Evolutionary conservation across 2,329 filamentous ascomycete species (phyloP).

Genomic region (Phyllosticta capitalensis): DNA sequence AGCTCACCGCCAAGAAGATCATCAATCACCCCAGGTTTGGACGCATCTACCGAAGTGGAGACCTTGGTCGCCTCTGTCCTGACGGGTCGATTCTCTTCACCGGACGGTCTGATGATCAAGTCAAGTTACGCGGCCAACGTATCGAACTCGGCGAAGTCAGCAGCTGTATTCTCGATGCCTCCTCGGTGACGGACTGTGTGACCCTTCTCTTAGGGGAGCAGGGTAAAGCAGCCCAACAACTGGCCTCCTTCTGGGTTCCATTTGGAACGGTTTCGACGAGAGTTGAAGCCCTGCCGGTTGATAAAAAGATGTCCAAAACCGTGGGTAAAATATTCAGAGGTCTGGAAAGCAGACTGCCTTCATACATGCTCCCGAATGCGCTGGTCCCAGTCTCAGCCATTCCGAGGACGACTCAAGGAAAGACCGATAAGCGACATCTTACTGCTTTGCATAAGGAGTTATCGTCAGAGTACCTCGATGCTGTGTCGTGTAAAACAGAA

Average conservation of each 20-base stretch:
- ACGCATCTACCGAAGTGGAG: slow-evolving; percentile 71
- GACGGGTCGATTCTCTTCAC: slow-evolving; percentile 67
- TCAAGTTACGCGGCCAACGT: slow-evolving; percentile 72
- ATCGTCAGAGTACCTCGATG: slow-evolving; percentile 35
- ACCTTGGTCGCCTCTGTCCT: slow-evolving; percentile 67
- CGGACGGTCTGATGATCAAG: slow-evolving; percentile 66
- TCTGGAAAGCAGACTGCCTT: slow-evolving; percentile 50
- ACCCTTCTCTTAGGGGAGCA: slow-evolving; percentile 48
- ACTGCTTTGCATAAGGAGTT: slow-evolving; percentile 40
- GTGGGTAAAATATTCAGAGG: slow-evolving; percentile 41
- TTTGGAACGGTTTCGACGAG: slow-evolving; percentile 11
- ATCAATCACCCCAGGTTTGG: slow-evolving; percentile 59
- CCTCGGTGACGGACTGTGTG: slow-evolving; percentile 49
- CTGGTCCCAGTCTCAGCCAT: slow-evolving; percentile 60
- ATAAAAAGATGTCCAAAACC: slow-evolving; percentile 18
- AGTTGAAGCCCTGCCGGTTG: slow-evolving; percentile 33
- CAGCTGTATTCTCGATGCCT: slow-evolving; percentile 45
- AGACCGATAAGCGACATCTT: slow-evolving; percentile 56
- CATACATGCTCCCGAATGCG: slow-evolving; percentile 71
- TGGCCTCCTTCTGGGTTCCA: slow-evolving; percentile 63
- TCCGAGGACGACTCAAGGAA: slow-evolving; percentile 65
- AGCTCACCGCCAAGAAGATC: slow-evolving; percentile 57
- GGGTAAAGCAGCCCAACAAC: slow-evolving; percentile 35
- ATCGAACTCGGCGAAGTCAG: slow-evolving; percentile 74
- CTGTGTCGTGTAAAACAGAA: slow-evolving; percentile 24